A percentile compares a stretch with the other conserved stretches of the same genome.
phyloP scores from a whole-genome alignment of 2,329 filamentous ascomycete species.

The Cryoendolithus antarcticus region DNA sequence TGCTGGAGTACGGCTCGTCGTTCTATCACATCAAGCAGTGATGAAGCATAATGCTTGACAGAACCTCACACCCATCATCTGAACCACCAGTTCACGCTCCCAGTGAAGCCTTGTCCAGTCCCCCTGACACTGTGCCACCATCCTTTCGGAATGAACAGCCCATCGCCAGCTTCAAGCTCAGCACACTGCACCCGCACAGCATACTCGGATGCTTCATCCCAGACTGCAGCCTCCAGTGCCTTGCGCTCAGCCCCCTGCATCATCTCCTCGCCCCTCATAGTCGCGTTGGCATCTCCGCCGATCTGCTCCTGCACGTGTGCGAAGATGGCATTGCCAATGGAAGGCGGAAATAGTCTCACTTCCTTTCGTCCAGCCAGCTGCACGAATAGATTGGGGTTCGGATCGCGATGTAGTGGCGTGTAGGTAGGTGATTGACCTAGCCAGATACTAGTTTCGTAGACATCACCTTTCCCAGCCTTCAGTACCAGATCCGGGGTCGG shows the following conservation, averaged over 20 bases:
- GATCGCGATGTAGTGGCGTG: slow-evolving; percentile 83
- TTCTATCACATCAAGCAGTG: slow-evolving; percentile 54
- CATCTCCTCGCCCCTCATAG: slow-evolving; percentile 73
- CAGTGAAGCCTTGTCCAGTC: slow-evolving; percentile 43
- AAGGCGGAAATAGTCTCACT: slow-evolving; percentile 60
- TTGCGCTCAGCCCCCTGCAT: slow-evolving; percentile 67
- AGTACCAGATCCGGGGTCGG: slow-evolving; percentile 54
- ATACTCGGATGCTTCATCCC: slow-evolving; percentile 35
- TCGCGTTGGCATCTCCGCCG: slow-evolving; percentile 28
- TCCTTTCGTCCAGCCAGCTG: slow-evolving; percentile 65
- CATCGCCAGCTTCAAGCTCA: slow-evolving; percentile 52
- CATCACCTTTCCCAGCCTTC: slow-evolving; percentile 58
- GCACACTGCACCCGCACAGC: slow-evolving; percentile 14
- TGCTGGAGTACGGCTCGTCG: slow-evolving; percentile 74
- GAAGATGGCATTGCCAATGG: slow-evolving; percentile 53
- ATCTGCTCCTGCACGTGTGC: slow-evolving; percentile 31
- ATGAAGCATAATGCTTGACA: too few species aligned
- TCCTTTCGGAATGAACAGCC: slow-evolving; percentile 64
- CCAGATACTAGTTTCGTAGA: slow-evolving; percentile 82
- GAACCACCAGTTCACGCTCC: slow-evolving; percentile 71
- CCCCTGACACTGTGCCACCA: slow-evolving; percentile 83
- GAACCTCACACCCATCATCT: too few species aligned
- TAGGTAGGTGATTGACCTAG: slow-evolving; percentile 76
- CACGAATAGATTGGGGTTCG: slow-evolving; percentile 85
- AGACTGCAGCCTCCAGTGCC: slow-evolving; percentile 56